Percentiles rank a stretch among this genome's conserved stretches.
Evolutionary conservation across 208 protist species (phyloP).

Genomic region (Tritrichomonas foetus): DNA sequence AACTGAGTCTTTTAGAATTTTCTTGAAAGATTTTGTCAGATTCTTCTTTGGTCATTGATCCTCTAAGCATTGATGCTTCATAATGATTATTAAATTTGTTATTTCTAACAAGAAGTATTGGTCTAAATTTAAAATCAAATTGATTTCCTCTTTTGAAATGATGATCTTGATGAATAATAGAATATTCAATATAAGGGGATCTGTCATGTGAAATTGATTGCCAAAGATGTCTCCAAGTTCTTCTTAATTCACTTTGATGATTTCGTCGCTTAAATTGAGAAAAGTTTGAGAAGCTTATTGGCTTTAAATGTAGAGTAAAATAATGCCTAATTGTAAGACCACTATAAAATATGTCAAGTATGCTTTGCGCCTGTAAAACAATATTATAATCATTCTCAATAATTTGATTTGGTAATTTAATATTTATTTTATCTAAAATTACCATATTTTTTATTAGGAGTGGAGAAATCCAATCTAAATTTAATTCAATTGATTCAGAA

Average conservation of each 20-base stretch:
- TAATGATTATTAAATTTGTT: background rate
- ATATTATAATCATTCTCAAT: too few relatives aligned
- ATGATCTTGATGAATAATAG: background rate
- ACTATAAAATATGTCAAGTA: too few relatives aligned
- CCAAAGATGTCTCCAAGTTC: background rate
- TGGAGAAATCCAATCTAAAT: too few relatives aligned
- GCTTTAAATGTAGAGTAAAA: too few relatives aligned
- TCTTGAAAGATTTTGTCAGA: background rate
- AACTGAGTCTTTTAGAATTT: background rate
- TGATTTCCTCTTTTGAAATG: constrained; percentile 32
- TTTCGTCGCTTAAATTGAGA: too few relatives aligned
- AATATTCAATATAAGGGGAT: background rate
- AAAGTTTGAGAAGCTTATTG: too few relatives aligned
- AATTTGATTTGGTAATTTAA: too few relatives aligned
- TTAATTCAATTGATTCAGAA: too few relatives aligned
- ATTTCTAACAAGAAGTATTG: background rate
- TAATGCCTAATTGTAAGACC: too few relatives aligned
- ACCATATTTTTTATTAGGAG: too few relatives aligned
- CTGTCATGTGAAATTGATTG: background rate
- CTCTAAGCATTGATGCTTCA: background rate
- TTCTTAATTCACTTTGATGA: background rate
- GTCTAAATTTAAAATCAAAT: background rate
- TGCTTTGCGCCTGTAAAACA: too few relatives aligned
- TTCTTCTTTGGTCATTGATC: background rate
- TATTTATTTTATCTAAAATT: too few relatives aligned